phyloP scores from a whole-genome alignment of 805 yeast species.

The Metschnikowia drakensbergensis region DNA sequence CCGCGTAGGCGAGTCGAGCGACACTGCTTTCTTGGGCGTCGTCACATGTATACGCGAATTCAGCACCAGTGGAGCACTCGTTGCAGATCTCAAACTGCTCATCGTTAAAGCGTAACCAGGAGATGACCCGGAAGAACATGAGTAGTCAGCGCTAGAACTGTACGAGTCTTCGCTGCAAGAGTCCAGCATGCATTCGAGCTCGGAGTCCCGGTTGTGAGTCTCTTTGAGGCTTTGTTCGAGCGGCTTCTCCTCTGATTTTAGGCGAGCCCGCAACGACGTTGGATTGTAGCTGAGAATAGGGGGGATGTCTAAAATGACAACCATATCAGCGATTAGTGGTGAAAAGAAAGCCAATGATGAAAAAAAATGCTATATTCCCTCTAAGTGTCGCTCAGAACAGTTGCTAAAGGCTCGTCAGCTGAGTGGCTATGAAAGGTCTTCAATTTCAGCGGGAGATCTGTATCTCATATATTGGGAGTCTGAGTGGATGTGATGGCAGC shows the following conservation, averaged over 20 bases:
- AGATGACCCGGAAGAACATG: conserved; percentile 1
- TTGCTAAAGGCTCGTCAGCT: neutral
- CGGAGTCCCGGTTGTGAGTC: neutral
- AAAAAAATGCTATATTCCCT: too few species aligned
- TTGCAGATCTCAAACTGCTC: neutral
- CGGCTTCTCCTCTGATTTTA: conserved; percentile 1
- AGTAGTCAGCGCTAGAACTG: conserved; percentile 2
- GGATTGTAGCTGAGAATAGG: neutral
- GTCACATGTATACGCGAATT: neutral
- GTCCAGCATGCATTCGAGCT: conserved; percentile 3
- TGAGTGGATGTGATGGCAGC: neutral
- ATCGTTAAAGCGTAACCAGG: neutral
- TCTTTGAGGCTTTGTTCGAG: neutral
- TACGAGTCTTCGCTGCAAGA: conserved; percentile 4
- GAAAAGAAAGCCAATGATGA: neutral
- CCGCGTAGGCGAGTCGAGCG: neutral
- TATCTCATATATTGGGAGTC: neutral
- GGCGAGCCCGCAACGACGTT: neutral
- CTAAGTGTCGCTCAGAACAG: neutral
- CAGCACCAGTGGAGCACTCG: conserved; percentile 3
- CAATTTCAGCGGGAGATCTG: neutral
- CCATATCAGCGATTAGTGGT: neutral
- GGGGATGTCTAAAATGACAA: neutral
- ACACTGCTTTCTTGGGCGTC: neutral
- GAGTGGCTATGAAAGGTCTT: neutral